phyloP scores from a whole-genome alignment of 1,284 basidiomycete genomes.

The Singerocomus rubriflavus region DNA sequence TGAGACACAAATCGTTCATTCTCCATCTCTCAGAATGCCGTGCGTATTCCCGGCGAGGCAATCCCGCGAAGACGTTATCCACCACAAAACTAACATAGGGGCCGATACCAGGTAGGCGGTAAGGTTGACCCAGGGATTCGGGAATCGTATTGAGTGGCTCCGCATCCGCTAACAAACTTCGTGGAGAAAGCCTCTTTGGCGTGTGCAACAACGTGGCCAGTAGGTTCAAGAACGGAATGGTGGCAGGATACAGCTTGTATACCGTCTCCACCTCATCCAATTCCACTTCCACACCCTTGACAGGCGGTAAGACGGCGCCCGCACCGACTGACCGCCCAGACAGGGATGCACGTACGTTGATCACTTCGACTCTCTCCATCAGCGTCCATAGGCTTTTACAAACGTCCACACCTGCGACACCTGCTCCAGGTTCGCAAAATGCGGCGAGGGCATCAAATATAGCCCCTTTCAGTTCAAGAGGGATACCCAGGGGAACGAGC shows the following conservation, averaged over 20 bases:
- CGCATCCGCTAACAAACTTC: conserved; percentile 55
- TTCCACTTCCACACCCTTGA: conserved; percentile 75
- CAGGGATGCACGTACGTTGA: conserved; percentile 57
- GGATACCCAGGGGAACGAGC: conserved; percentile 76
- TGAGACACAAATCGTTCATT: conserved; percentile 81
- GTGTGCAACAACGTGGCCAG: conserved; percentile 80
- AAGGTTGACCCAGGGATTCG: conserved; percentile 70
- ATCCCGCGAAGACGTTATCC: conserved; percentile 80
- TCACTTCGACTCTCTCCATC: conserved; percentile 84
- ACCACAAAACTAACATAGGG: conserved; percentile 85
- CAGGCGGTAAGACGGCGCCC: conserved; percentile 42
- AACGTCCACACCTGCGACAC: conserved; percentile 71
- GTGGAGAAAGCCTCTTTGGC: conserved; percentile 61
- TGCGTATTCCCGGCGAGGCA: conserved; percentile 71
- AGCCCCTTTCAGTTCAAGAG: conserved; percentile 89
- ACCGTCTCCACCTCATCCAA: conserved; percentile 84
- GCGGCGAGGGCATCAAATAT: conserved; percentile 82
- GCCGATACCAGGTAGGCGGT: conserved; percentile 71
- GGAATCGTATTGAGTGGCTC: conserved; percentile 74
- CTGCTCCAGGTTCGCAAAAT: conserved; percentile 79
- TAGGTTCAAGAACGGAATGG: conserved; percentile 84
- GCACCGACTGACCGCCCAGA: conserved; percentile 34
- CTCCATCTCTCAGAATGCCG: conserved; percentile 81
- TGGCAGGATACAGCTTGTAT: conserved; percentile 79
- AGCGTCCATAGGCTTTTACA: conserved; percentile 79